Conservation (phyloP, 2,329 filamentous ascomycete genomes). For the Xylogone sp. region DNA sequence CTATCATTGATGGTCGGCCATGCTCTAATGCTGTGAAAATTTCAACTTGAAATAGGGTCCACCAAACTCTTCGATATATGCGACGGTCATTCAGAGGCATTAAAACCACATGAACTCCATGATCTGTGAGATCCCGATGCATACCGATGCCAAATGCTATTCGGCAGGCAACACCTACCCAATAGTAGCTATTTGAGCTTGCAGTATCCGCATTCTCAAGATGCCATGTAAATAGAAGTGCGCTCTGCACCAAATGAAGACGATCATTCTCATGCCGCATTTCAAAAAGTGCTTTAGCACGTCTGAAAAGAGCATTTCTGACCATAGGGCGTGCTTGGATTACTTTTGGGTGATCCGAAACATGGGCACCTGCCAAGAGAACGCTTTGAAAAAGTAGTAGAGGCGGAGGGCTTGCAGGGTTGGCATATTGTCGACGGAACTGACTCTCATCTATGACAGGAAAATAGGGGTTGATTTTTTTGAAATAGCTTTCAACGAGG, state of each 20-base stretch:
- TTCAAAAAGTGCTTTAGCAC: conserved; percentile 24
- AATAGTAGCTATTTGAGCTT: conserved; percentile 20
- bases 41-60: conserved; percentile 9
- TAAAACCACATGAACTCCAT: neutral
- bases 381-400: conserved; percentile 26
- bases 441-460: conserved; percentile 22
- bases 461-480: conserved; percentile 24
- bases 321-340: conserved; percentile 15
- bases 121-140: conserved; percentile 16
- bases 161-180: conserved; percentile 23
- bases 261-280: conserved; percentile 25
- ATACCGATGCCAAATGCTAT: conserved; percentile 25
- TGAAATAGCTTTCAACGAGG: conserved; percentile 24
- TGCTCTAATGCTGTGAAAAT: conserved; percentile 6
- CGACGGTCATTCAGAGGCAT: conserved; percentile 6
- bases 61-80: conserved; percentile 10
- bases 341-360: conserved; percentile 20
- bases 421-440: conserved; percentile 11
- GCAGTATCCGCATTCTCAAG: conserved; percentile 20
- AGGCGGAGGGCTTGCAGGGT: conserved; percentile 17
- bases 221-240: conserved; percentile 26
- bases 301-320: conserved; percentile 21
- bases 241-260: conserved; percentile 21
- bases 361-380: conserved; percentile 24
- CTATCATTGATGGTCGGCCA: conserved; percentile 11